phyloP scores from a whole-genome alignment of 345 rosid genomes.

The Ailanthus altissimus region DNA sequence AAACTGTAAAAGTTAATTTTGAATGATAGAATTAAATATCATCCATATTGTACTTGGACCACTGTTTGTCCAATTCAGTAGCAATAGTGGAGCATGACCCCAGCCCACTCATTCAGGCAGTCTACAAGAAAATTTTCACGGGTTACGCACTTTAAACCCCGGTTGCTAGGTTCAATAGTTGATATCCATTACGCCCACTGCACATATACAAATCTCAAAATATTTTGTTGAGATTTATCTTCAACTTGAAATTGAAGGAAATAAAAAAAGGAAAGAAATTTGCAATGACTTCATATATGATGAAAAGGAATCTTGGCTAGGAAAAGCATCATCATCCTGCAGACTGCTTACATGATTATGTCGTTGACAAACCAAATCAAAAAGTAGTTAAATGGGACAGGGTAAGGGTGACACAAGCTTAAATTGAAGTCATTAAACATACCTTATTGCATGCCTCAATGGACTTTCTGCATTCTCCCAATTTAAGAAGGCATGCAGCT shows the following conservation, averaged over 20 bases:
- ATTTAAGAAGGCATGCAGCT: slow-evolving; percentile 86
- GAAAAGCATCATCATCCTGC: not conserved
- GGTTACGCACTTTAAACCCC: not conserved
- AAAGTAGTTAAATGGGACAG: not conserved
- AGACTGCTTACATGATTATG: not conserved
- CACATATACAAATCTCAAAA: not conserved
- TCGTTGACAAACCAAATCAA: not conserved
- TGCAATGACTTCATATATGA: not conserved
- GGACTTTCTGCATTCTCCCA: slow-evolving; percentile 87
- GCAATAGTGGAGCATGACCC: not conserved
- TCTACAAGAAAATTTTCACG: not conserved
- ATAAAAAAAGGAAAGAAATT: not conserved
- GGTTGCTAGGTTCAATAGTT: not conserved
- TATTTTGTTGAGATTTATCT: not conserved
- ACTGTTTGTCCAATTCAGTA: not conserved
- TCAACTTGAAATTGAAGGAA: not conserved
- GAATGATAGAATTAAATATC: not conserved
- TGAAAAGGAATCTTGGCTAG: not conserved
- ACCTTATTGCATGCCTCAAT: slow-evolving; percentile 92
- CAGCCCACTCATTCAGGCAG: not conserved
- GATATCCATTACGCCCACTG: not conserved
- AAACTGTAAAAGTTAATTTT: not conserved
- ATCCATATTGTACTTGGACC: not conserved
- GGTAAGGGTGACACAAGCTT: not conserved
- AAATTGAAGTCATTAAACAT: slow-evolving; percentile 17